Evolutionary conservation across 371 early-diverging fungal species (phyloP).

Genomic region (Rozella allomycis): DNA sequence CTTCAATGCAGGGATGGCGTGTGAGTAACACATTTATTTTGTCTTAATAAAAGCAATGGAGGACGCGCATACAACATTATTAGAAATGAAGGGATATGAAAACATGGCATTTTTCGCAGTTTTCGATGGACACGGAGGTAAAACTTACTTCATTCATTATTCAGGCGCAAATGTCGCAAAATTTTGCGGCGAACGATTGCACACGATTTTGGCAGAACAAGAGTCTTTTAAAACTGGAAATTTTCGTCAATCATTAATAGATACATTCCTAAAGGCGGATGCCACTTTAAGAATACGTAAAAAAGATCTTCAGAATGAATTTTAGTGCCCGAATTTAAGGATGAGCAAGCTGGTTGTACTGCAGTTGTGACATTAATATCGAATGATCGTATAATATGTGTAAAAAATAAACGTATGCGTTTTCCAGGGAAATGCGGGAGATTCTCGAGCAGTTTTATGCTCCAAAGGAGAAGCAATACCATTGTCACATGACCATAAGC

Average conservation of each 20-base stretch:
- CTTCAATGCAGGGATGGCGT: slow-evolving; percentile 94
- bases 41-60: slow-evolving; percentile 55
- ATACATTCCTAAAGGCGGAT: slow-evolving; percentile 60
- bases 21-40: slow-evolving; percentile 40
- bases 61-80: slow-evolving; percentile 75
- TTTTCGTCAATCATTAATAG: slow-evolving; percentile 41
- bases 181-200: slow-evolving; percentile 53
- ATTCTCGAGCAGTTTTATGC: slow-evolving; percentile 70
- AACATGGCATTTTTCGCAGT: slow-evolving; percentile 62
- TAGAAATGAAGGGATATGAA: slow-evolving; percentile 25
- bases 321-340: slow-evolving; percentile 37
- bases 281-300: slow-evolving; percentile 43
- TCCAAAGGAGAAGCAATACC: slow-evolving; percentile 40
- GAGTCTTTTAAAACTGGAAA: slow-evolving; percentile 36
- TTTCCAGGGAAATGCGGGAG: slow-evolving; percentile 69
- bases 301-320: background rate
- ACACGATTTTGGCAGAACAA: slow-evolving; percentile 36
- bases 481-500: slow-evolving; percentile 86
- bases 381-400: slow-evolving; percentile 23
- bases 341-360: slow-evolving; percentile 81
- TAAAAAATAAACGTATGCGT: too few relatives aligned
- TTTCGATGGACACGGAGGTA: slow-evolving; percentile 88
- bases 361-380: slow-evolving; percentile 67
- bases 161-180: too few relatives aligned
- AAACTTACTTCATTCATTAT: too few relatives aligned